Conservation (phyloP, 768 basidiomycete genomes). For the Heimioporus sp. region DNA sequence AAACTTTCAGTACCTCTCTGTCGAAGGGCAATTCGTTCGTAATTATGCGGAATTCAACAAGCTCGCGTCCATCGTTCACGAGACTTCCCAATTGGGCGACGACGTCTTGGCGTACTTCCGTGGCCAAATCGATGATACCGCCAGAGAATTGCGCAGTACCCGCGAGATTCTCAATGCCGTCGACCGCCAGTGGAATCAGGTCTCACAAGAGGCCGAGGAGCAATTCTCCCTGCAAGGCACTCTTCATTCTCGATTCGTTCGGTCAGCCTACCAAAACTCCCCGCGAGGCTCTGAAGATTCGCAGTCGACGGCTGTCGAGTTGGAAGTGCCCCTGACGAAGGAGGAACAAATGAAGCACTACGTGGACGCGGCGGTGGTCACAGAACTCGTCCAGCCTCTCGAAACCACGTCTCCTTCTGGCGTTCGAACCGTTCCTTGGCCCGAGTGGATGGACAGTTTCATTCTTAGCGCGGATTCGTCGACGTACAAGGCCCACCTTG, state of each 20-base stretch:
- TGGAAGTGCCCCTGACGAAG: slow-evolving; percentile 13
- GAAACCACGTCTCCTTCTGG: slow-evolving; percentile 23
- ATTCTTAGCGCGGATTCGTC: slow-evolving; percentile 34
- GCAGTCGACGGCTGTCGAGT: slow-evolving; percentile 48
- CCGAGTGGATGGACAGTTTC: slow-evolving; percentile 40
- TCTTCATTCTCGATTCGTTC: slow-evolving; percentile 5
- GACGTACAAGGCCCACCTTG: slow-evolving; percentile 35
- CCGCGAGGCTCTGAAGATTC: slow-evolving; percentile 70
- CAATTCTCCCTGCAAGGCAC: slow-evolving; percentile 28
- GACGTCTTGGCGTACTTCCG: slow-evolving; percentile 52
- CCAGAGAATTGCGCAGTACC: slow-evolving; percentile 47
- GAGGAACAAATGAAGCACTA: slow-evolving; percentile 16
- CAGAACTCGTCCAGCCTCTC: slow-evolving; percentile 14
- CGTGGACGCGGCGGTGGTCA: slow-evolving; percentile 19
- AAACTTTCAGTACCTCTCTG: slow-evolving; percentile 51
- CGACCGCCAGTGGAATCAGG: slow-evolving; percentile 41
- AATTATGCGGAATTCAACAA: slow-evolving; percentile 39
- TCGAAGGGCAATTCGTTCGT: slow-evolving; percentile 37
- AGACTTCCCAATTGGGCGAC: slow-evolving; percentile 46
- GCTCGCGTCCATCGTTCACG: slow-evolving; percentile 45
- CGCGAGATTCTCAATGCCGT: slow-evolving; percentile 45
- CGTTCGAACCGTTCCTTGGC: slow-evolving; percentile 35
- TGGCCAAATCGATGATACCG: slow-evolving; percentile 49
- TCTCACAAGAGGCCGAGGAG: slow-evolving; percentile 44
- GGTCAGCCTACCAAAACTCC: slow-evolving; percentile 31